Evolutionary conservation across 2,329 filamentous ascomycete genomes (phyloP).

Genomic region (Fusarium sp.): DNA sequence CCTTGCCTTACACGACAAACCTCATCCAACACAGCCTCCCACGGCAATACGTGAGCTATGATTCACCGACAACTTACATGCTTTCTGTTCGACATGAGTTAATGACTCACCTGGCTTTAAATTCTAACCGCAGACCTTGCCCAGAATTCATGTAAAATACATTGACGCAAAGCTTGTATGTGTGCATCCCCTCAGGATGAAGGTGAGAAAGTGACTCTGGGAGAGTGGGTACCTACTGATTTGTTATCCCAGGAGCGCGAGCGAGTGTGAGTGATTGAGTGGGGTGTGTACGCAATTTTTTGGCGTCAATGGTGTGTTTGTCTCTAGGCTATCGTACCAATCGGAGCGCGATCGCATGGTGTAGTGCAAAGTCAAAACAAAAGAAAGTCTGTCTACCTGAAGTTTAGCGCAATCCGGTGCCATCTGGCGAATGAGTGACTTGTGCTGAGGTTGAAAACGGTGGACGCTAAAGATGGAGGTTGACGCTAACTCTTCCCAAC

Average conservation of each 20-base stretch:
- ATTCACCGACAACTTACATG: neutral
- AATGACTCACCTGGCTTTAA: neutral
- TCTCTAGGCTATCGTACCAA: conserved; percentile 45
- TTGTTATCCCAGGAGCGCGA: neutral
- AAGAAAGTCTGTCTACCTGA: conserved; percentile 23
- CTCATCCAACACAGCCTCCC: neutral
- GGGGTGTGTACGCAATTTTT: conserved; percentile 32
- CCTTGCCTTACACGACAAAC: neutral
- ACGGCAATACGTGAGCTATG: neutral
- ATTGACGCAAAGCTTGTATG: neutral
- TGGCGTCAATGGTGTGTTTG: conserved; percentile 32
- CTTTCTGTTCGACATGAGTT: neutral
- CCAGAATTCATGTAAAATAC: neutral
- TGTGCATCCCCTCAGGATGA: neutral
- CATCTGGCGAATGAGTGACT: conserved; percentile 19
- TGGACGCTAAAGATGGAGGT: conserved; percentile 21
- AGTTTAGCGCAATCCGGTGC: neutral
- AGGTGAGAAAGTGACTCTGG: conserved; percentile 3
- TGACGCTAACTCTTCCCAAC: conserved; percentile 27
- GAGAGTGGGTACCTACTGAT: conserved; percentile 21
- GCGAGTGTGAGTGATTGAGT: neutral
- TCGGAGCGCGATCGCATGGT: conserved; percentile 44
- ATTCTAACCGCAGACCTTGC: neutral
- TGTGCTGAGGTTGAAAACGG: conserved; percentile 7
- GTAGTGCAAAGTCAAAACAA: conserved; percentile 39